A percentile compares a stretch with the other conserved stretches of the same genome.
Evolutionary conservation across 176 grass and related monocot species (phyloP).

Genomic region (Oryza rufipogon): DNA sequence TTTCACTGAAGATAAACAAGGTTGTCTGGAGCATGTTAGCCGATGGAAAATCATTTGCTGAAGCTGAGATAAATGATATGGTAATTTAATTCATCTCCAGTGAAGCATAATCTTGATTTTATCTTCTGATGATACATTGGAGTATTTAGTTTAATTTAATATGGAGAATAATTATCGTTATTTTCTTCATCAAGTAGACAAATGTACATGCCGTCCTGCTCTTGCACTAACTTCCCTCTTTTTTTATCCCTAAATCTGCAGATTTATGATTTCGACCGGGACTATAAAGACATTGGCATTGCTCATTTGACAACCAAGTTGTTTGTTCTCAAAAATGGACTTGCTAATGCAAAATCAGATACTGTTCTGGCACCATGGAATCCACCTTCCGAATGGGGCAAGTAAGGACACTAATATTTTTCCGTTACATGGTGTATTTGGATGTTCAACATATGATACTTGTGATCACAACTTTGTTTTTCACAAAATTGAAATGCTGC

Average conservation of each 20-base stretch:
- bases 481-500: constrained; percentile 21
- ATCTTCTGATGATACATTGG: constrained; percentile 25
- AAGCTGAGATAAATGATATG: constrained; percentile 94
- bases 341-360: constrained; percentile 90
- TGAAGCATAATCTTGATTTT: constrained; percentile 39
- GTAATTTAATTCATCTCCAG: constrained; percentile 53
- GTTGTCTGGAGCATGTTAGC: constrained; percentile 89
- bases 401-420: constrained; percentile 70
- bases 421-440: constrained; percentile 32
- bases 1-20: constrained; percentile 86
- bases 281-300: constrained; percentile 95
- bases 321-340: constrained; percentile 85
- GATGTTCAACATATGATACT: not conserved
- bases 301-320: constrained; percentile 89
- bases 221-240: constrained; percentile 14
- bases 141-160: constrained; percentile 30
- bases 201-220: constrained; percentile 31
- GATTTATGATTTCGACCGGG: constrained; percentile 97
- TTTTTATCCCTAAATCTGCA: constrained; percentile 49
- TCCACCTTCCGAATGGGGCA: constrained; percentile 97
- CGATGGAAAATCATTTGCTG: constrained; percentile 94
- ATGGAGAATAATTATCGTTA: constrained; percentile 4
- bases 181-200: constrained; percentile 21
- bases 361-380: constrained; percentile 89
- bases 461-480: not conserved